These are phyloP conservation scores for Psilocybe sp. DNA, from an alignment of 768 basidiomycete genomes.

Conservation along the genomic window DNA sequence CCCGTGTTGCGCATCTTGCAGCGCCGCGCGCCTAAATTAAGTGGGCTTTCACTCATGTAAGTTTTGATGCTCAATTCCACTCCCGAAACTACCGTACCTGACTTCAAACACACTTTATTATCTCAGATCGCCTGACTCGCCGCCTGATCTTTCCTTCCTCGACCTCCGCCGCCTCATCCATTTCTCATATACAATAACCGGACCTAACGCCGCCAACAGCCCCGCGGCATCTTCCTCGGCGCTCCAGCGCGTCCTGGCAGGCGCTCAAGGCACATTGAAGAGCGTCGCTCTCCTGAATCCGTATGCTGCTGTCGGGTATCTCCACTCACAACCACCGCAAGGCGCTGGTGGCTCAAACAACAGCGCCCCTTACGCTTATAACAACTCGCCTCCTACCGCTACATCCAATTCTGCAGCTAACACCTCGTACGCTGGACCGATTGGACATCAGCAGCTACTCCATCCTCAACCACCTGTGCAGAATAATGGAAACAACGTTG, in stretches of 20 bases:
- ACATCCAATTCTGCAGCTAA: too few relatives aligned
- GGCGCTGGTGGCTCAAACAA: too few relatives aligned
- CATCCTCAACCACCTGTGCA: too few relatives aligned
- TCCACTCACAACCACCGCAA: too few relatives aligned
- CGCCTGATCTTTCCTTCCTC: constrained; percentile 43
- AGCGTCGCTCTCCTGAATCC: constrained; percentile 52
- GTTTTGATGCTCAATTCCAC: constrained; percentile 7
- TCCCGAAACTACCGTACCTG: background rate
- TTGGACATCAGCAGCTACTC: too few relatives aligned
- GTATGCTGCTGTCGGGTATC: too few relatives aligned
- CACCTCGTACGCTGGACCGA: too few relatives aligned
- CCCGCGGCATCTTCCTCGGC: constrained; percentile 21
- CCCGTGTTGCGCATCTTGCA: constrained; percentile 55
- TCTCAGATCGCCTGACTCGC: constrained; percentile 40
- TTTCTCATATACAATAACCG: constrained; percentile 38
- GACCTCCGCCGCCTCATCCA: constrained; percentile 56
- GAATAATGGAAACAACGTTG: too few relatives aligned
- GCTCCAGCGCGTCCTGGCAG: constrained; percentile 15
- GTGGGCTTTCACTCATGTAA: constrained; percentile 56
- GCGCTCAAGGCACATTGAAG: constrained; percentile 38
- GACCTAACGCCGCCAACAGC: constrained; percentile 27
- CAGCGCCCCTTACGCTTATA: too few relatives aligned
- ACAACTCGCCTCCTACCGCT: too few relatives aligned
- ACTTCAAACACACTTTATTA: background rate
- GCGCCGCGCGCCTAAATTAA: constrained; percentile 45